Percentiles rank a stretch among this genome's conserved stretches.
These are phyloP conservation scores for Nemophila menziesii DNA, from an alignment of 257 asterid species.

Conservation along the genomic window DNA sequence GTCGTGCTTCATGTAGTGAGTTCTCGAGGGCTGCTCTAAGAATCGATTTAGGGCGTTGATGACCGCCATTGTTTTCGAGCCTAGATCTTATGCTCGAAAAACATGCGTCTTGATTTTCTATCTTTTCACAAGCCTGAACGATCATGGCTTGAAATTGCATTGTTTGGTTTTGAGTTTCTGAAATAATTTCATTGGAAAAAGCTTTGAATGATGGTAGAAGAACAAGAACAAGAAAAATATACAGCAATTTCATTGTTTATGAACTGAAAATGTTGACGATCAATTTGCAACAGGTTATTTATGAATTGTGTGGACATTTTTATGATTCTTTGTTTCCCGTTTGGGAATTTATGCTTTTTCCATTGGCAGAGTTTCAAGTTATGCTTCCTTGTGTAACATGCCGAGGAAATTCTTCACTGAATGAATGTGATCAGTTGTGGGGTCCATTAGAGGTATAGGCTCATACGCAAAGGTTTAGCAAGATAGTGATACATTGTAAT, in stretches of 20 bases:
- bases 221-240: conserved; percentile 13
- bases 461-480: background rate
- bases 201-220: conserved; percentile 22
- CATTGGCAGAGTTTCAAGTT: conserved; percentile 22
- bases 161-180: conserved; percentile 22
- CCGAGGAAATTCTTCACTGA: conserved; percentile 7
- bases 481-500: background rate
- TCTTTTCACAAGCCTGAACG: conserved; percentile 40
- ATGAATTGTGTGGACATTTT: conserved; percentile 8
- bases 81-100: conserved; percentile 36
- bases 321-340: conserved; percentile 33
- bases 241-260: conserved; percentile 24
- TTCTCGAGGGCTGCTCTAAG: conserved; percentile 51
- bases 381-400: conserved; percentile 36
- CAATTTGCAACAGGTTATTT: no score
- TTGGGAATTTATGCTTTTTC: conserved; percentile 23
- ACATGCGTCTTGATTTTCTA: conserved; percentile 40
- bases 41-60: conserved; percentile 23
- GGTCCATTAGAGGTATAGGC: background rate
- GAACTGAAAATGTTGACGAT: background rate
- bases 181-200: conserved; percentile 18
- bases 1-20: conserved; percentile 48
- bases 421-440: conserved; percentile 8
- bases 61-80: conserved; percentile 8
- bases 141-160: conserved; percentile 37